Percentiles rank a stretch among this genome's conserved stretches.
Conservation (phyloP, 208 protist genomes). For the Wallacemonas sp. region DNA sequence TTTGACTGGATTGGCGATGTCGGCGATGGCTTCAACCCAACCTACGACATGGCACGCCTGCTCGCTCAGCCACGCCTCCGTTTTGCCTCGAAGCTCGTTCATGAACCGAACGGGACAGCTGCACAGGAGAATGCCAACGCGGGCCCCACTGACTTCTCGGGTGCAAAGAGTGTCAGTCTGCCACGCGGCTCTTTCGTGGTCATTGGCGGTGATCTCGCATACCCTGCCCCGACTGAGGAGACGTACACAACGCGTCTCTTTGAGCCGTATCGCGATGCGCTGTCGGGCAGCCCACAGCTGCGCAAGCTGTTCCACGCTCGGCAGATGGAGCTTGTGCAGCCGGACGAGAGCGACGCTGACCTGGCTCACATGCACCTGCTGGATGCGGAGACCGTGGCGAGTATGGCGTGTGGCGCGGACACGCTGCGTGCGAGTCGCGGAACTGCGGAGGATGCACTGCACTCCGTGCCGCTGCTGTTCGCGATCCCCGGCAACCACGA, state of each 20-base stretch:
- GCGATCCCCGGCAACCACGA: constrained; percentile 90
- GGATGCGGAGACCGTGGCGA: constrained; percentile 40
- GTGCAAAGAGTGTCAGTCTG: too few species aligned
- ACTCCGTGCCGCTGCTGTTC: constrained; percentile 70
- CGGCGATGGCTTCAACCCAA: constrained; percentile 60
- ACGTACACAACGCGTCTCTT: constrained; percentile 77
- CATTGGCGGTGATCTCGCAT: constrained; percentile 82
- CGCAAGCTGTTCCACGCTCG: constrained; percentile 44
- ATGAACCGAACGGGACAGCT: too few species aligned
- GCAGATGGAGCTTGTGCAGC: constrained; percentile 47
- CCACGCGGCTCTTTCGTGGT: constrained; percentile 78
- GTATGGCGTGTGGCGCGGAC: constrained; percentile 28
- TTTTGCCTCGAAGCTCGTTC: background rate
- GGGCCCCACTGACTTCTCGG: too few species aligned
- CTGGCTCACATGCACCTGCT: constrained; percentile 59
- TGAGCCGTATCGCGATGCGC: constrained; percentile 67
- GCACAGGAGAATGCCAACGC: too few species aligned
- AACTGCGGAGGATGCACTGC: constrained; percentile 52
- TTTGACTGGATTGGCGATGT: constrained; percentile 57
- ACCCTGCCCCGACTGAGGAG: constrained; percentile 73
- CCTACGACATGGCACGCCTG: constrained; percentile 47
- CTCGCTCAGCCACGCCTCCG: constrained; percentile 31
- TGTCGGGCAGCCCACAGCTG: constrained; percentile 42
- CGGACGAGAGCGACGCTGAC: constrained; percentile 43
- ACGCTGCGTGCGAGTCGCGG: constrained; percentile 22